phyloP scores from a whole-genome alignment of 2,329 filamentous ascomycete genomes.

The Cladobotryum mycophilum region DNA sequence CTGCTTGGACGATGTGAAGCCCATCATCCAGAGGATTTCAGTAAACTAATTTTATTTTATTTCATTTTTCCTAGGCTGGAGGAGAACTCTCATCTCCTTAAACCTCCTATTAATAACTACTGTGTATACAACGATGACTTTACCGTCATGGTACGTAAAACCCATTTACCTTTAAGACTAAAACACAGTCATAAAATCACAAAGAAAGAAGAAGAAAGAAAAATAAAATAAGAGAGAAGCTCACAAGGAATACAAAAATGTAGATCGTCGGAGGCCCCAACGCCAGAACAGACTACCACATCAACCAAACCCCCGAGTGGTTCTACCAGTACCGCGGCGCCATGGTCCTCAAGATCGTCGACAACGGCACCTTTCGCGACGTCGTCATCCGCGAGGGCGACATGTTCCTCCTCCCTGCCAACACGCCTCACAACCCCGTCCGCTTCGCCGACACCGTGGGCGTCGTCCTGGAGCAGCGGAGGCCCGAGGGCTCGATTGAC shows the following conservation, averaged over 20 bases:
- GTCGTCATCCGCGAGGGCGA: slow-evolving; percentile 87
- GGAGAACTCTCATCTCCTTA: slow-evolving; percentile 83
- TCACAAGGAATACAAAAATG: not conserved
- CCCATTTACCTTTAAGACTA: too few relatives aligned
- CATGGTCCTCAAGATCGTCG: slow-evolving; percentile 90
- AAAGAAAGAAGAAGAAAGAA: not conserved
- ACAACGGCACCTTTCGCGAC: slow-evolving; percentile 66
- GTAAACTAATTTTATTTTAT: not conserved
- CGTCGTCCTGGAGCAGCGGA: slow-evolving; percentile 80
- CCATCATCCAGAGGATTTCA: not conserved
- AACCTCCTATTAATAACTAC: slow-evolving; percentile 95
- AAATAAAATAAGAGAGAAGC: not conserved
- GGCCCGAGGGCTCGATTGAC: slow-evolving; percentile 66
- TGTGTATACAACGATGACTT: slow-evolving; percentile 85
- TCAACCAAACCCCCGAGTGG: slow-evolving; percentile 94
- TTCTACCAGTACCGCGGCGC: slow-evolving; percentile 94
- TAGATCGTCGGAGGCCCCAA: slow-evolving; percentile 93
- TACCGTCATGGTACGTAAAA: slow-evolving; percentile 73
- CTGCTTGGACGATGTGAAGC: too few relatives aligned
- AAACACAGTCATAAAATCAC: too few relatives aligned
- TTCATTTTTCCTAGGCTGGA: slow-evolving; percentile 72
- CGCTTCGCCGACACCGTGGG: slow-evolving; percentile 92
- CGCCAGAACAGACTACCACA: slow-evolving; percentile 94
- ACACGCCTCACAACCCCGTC: slow-evolving; percentile 94
- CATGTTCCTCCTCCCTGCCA: slow-evolving; percentile 87